A percentile compares a stretch with the other conserved stretches of the same genome.
These are phyloP conservation scores for Ampelocalamus luodianensis DNA, from an alignment of 176 grass and related monocot genomes.

Conservation along the genomic window DNA sequence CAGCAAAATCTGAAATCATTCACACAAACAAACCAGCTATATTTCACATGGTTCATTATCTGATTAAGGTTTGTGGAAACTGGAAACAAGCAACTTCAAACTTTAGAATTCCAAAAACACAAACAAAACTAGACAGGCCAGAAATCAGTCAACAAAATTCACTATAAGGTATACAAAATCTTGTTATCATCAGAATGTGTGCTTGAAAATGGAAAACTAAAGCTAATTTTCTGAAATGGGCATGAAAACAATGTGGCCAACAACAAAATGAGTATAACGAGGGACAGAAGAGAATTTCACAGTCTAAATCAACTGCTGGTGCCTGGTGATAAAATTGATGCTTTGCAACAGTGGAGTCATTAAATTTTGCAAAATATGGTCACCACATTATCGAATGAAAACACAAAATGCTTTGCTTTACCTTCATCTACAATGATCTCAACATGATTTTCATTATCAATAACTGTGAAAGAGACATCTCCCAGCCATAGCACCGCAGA, in stretches of 20 bases:
- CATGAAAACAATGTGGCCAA: slow-evolving; percentile 2
- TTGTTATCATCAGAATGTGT: neutral
- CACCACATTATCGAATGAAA: slow-evolving; percentile 21
- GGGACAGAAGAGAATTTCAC: neutral
- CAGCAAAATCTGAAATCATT: neutral
- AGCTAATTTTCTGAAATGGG: slow-evolving; percentile 6
- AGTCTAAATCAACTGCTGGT: neutral
- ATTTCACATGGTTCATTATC: neutral
- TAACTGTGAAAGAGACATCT: slow-evolving; percentile 83
- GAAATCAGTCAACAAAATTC: neutral
- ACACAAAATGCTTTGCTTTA: slow-evolving; percentile 41
- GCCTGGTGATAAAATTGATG: neutral
- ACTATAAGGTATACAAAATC: neutral
- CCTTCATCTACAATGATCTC: slow-evolving; percentile 90
- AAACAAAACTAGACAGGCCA: neutral
- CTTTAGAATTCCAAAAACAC: neutral
- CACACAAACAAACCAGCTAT: neutral
- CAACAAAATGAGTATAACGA: slow-evolving; percentile 18
- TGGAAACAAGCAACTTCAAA: neutral
- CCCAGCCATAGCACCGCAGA: slow-evolving; percentile 91
- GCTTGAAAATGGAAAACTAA: neutral
- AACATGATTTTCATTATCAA: slow-evolving; percentile 99
- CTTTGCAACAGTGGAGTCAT: neutral
- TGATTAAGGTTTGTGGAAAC: slow-evolving; percentile 7
- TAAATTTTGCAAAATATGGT: neutral